phyloP scores from a whole-genome alignment of 208 protist genomes.

The Trypanosoma theileri region DNA sequence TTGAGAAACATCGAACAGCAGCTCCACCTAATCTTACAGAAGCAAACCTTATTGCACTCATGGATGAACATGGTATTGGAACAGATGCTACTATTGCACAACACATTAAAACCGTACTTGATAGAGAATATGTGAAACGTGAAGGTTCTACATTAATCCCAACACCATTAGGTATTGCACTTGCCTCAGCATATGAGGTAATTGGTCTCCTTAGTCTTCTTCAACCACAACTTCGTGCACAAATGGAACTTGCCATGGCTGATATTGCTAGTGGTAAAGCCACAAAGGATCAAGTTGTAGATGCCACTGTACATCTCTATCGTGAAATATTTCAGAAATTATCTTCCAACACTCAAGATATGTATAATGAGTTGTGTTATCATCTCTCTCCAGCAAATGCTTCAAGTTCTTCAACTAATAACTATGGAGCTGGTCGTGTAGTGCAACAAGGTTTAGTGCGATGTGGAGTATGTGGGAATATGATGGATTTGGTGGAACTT shows the following conservation, averaged over 20 bases:
- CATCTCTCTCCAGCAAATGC: conserved; percentile 35
- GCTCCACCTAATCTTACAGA: conserved; percentile 96
- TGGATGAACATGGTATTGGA: conserved; percentile 98
- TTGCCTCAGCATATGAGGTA: conserved; percentile 94
- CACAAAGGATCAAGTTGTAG: conserved; percentile 82
- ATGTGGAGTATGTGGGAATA: conserved; percentile 50
- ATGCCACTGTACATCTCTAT: conserved; percentile 72
- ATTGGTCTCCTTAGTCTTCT: conserved; percentile 93
- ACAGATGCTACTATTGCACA: conserved; percentile 99
- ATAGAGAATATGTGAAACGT: conserved; percentile 91
- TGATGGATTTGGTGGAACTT: conserved; percentile 66
- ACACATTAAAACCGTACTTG: conserved; percentile 98
- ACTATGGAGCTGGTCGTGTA: conserved; percentile 18
- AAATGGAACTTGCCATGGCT: conserved; percentile 94
- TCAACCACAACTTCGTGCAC: conserved; percentile 88
- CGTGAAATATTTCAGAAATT: conserved; percentile 77
- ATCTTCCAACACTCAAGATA: conserved; percentile 33
- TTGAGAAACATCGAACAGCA: conserved; percentile 81
- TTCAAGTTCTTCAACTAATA: not conserved
- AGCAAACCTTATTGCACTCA: conserved; percentile 96
- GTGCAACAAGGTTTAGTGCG: conserved; percentile 28
- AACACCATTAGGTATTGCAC: conserved; percentile 94
- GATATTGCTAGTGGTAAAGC: conserved; percentile 75
- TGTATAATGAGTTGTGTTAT: conserved; percentile 53
- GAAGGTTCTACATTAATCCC: conserved; percentile 82